A percentile compares a stretch with the other conserved stretches of the same genome.
These are phyloP conservation scores for Tephrocybe rancida DNA, from an alignment of 768 basidiomycete species.

Conservation along the genomic window DNA sequence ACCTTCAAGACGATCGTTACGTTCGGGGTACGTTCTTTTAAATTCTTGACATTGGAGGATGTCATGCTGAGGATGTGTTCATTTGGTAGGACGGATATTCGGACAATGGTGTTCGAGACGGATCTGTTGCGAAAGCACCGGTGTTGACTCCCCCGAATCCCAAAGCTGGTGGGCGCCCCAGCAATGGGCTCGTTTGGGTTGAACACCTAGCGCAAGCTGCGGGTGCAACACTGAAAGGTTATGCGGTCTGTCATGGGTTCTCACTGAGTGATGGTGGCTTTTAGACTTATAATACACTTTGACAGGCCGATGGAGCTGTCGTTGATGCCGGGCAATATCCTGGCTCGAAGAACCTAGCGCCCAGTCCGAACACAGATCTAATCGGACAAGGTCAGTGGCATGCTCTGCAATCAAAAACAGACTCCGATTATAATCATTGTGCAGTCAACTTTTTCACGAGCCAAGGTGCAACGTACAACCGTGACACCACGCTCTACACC, in stretches of 20 bases:
- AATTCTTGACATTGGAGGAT: neutral
- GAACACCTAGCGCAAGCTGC: slow-evolving; percentile 44
- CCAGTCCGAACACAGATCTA: slow-evolving; percentile 19
- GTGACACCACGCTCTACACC: slow-evolving; percentile 47
- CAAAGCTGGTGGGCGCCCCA: slow-evolving; percentile 50
- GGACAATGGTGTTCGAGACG: slow-evolving; percentile 43
- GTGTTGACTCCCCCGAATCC: slow-evolving; percentile 44
- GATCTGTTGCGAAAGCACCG: slow-evolving; percentile 41
- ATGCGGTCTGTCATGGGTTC: slow-evolving; percentile 39
- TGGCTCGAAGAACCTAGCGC: slow-evolving; percentile 2
- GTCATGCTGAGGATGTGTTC: slow-evolving; percentile 15
- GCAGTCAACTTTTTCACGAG: slow-evolving; percentile 23
- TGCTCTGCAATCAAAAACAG: neutral
- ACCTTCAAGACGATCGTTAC: slow-evolving; percentile 49
- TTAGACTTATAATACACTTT: neutral
- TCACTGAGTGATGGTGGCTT: neutral
- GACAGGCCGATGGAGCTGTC: slow-evolving; percentile 29
- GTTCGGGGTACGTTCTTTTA: slow-evolving; percentile 47
- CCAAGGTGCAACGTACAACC: slow-evolving; percentile 27
- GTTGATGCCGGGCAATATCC: slow-evolving; percentile 28
- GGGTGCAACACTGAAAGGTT: slow-evolving; percentile 47
- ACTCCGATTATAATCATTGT: neutral
- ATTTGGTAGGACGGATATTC: slow-evolving; percentile 32
- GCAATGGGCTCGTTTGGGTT: slow-evolving; percentile 54
- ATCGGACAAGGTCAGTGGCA: slow-evolving; percentile 24